Percentiles rank a stretch among this genome's conserved stretches.
These are phyloP conservation scores for Colletotrichum navitas DNA, from an alignment of 2,329 filamentous ascomycete species.

Conservation along the genomic window DNA sequence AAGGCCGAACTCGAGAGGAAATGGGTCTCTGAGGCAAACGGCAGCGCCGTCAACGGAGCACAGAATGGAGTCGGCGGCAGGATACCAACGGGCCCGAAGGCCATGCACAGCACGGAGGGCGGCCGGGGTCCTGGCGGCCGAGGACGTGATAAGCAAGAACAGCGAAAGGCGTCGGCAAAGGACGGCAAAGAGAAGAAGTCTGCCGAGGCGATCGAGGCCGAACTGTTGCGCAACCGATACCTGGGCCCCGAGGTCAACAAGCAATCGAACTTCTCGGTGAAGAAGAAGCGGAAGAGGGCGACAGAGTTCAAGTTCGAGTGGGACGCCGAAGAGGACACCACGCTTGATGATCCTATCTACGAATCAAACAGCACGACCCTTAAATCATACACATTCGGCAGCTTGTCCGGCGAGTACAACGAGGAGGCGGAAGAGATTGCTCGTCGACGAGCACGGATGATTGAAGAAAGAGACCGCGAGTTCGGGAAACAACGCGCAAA, in stretches of 20 bases:
- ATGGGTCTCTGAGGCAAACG: slow-evolving; percentile 50
- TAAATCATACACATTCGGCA: slow-evolving; percentile 57
- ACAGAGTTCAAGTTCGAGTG: slow-evolving; percentile 98
- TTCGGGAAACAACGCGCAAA: slow-evolving; percentile 81
- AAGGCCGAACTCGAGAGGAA: slow-evolving; percentile 72
- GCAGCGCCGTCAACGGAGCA: slow-evolving; percentile 46
- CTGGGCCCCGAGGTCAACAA: slow-evolving; percentile 91
- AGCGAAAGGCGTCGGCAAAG: slow-evolving; percentile 63
- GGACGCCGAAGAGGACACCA: slow-evolving; percentile 95
- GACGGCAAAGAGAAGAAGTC: slow-evolving; percentile 54
- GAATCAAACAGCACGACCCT: slow-evolving; percentile 39
- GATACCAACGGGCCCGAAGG: slow-evolving; percentile 35
- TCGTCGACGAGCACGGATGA: slow-evolving; percentile 72
- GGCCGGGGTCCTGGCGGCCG: slow-evolving; percentile 54
- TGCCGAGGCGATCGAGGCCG: slow-evolving; percentile 76
- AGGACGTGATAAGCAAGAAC: slow-evolving; percentile 57
- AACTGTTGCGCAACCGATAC: slow-evolving; percentile 83
- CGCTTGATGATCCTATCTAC: slow-evolving; percentile 84
- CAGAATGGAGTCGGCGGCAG: slow-evolving; percentile 64
- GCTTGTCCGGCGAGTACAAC: slow-evolving; percentile 65
- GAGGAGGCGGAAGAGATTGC: slow-evolving; percentile 68
- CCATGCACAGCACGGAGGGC: slow-evolving; percentile 45
- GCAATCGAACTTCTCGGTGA: slow-evolving; percentile 87
- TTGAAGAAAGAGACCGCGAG: slow-evolving; percentile 81
- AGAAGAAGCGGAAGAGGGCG: slow-evolving; percentile 94